Evolutionary conservation across 345 rosid genomes (phyloP).

Genomic region (Populus deltoides): DNA sequence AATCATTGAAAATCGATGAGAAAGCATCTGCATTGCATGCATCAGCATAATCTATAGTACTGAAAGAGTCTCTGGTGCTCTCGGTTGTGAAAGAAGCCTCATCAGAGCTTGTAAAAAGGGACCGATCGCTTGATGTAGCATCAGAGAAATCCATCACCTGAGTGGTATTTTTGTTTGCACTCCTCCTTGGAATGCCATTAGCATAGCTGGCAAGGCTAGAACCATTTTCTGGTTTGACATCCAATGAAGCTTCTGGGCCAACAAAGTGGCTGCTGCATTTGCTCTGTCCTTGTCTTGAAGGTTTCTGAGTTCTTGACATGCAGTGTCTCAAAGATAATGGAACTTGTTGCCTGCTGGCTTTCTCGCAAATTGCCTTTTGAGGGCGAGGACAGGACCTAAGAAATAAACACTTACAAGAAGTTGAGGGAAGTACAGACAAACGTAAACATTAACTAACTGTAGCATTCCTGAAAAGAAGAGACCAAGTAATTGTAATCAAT

Average conservation of each 20-base stretch:
- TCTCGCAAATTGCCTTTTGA: constrained; percentile 33
- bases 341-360: constrained; percentile 31
- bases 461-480: background rate
- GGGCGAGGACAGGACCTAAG: constrained; percentile 71
- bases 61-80: constrained; percentile 83
- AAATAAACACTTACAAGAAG: constrained; percentile 11
- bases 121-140: constrained; percentile 75
- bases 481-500: background rate
- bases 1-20: constrained; percentile 52
- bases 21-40: constrained; percentile 42
- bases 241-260: constrained; percentile 25
- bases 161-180: constrained; percentile 13
- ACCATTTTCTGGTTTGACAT: constrained; percentile 18
- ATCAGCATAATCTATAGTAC: constrained; percentile 64
- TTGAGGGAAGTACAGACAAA: background rate
- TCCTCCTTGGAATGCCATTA: background rate
- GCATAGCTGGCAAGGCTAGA: background rate
- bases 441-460: background rate
- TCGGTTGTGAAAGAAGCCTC: constrained; percentile 90
- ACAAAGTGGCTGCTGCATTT: constrained; percentile 27
- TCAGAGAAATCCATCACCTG: constrained; percentile 50
- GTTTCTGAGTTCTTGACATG: constrained; percentile 31
- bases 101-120: constrained; percentile 83
- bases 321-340: constrained; percentile 28
- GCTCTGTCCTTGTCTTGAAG: constrained; percentile 39